These are phyloP conservation scores for Neurospora sp. DNA, from an alignment of 495 filamentous ascomycete genomes.

Conservation along the genomic window DNA sequence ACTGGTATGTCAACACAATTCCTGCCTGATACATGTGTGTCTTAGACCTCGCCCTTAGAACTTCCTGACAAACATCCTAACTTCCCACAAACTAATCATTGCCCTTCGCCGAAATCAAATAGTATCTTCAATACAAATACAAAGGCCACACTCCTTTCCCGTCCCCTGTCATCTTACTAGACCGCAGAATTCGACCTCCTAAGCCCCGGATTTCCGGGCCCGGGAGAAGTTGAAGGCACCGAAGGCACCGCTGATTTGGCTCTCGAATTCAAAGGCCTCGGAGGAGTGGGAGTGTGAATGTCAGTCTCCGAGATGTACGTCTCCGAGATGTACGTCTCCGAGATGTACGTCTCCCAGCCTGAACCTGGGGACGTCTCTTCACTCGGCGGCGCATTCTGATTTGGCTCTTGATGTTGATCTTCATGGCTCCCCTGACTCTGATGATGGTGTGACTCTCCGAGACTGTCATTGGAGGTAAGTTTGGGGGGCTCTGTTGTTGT, in stretches of 20 bases:
- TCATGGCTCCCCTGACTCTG: background rate
- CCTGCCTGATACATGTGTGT: background rate
- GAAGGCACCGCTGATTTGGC: background rate
- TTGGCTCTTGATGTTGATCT: background rate
- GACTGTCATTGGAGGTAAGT: background rate
- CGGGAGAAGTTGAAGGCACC: background rate
- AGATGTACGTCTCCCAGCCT: slow-evolving; percentile 1
- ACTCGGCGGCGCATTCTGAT: background rate
- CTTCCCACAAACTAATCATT: background rate
- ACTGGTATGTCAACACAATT: background rate
- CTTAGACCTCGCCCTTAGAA: background rate
- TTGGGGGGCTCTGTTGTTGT: background rate
- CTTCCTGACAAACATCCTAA: background rate
- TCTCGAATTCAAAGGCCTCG: background rate
- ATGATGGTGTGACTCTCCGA: background rate
- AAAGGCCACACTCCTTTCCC: background rate
- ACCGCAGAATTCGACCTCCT: background rate
- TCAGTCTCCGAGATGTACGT: background rate
- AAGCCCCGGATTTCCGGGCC: background rate
- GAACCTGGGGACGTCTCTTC: background rate
- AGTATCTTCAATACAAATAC: background rate
- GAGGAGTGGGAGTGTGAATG: background rate
- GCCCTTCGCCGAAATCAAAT: background rate
- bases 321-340: slow-evolving; percentile 3
- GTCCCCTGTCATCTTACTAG: background rate